These are phyloP conservation scores for Chlorella sp. DNA, from an alignment of 139 green algal species.

Conservation along the genomic window DNA sequence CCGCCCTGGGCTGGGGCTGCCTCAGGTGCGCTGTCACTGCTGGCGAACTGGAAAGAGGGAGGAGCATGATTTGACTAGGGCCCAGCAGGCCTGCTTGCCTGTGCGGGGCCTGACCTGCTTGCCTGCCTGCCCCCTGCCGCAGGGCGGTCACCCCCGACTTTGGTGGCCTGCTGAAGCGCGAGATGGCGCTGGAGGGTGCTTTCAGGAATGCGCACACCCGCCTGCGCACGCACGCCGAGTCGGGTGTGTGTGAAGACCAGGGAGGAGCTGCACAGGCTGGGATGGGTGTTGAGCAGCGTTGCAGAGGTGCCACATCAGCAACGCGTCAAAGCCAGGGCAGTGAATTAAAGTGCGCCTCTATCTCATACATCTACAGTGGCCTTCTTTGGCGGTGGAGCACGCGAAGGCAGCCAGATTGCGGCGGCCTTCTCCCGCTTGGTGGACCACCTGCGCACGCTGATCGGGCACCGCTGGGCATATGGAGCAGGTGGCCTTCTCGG, in stretches of 20 bases:
- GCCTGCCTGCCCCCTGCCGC: background rate
- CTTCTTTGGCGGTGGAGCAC: slow-evolving; percentile 75
- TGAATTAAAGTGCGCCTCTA: no score
- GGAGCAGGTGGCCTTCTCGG: slow-evolving; percentile 53
- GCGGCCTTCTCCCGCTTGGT: slow-evolving; percentile 50
- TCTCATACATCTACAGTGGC: no score
- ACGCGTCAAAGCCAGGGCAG: no score
- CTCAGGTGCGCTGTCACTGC: slow-evolving; percentile 45
- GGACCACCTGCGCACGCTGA: slow-evolving; percentile 48
- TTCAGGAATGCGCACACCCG: slow-evolving; percentile 67
- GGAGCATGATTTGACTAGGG: no score
- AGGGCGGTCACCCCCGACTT: slow-evolving; percentile 73
- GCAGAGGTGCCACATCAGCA: no score
- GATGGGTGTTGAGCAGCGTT: no score
- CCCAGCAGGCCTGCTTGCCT: no score
- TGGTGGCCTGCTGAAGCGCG: slow-evolving; percentile 46
- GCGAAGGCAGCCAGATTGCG: slow-evolving; percentile 55
- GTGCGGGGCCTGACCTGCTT: no score
- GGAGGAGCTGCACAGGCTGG: no score
- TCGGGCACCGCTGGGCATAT: slow-evolving; percentile 65
- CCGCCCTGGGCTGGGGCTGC: slow-evolving; percentile 60
- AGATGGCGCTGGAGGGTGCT: slow-evolving; percentile 63
- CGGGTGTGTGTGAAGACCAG: slow-evolving; percentile 27
- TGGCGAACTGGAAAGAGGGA: no score
- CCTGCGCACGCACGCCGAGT: slow-evolving; percentile 71